Evolutionary conservation across 2,329 filamentous ascomycete species (phyloP).

Genomic region (Claviceps spartinae): DNA sequence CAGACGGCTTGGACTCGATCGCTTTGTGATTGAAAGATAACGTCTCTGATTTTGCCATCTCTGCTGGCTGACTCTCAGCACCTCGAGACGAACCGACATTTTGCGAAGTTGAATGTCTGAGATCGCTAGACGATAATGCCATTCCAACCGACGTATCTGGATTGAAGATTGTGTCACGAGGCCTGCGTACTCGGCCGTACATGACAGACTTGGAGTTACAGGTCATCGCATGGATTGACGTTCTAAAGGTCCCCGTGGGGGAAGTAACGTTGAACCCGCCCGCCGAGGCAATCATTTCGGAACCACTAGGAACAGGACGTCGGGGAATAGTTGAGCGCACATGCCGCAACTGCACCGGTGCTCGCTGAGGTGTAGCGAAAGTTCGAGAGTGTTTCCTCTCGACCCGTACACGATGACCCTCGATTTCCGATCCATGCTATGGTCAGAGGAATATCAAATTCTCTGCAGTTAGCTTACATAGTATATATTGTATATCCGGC

Average conservation of each 20-base stretch:
- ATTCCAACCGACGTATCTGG: constrained; percentile 1
- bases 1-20: constrained; percentile 6
- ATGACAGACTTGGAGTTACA: constrained; percentile 1
- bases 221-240: not conserved
- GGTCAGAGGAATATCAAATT: not conserved
- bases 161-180: constrained; percentile 7
- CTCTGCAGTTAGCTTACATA: no score
- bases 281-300: not conserved
- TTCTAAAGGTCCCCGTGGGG: constrained; percentile 1
- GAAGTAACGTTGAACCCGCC: not conserved
- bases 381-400: constrained; percentile 22
- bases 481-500: constrained; percentile 4
- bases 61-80: not conserved
- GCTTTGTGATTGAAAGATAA: constrained; percentile 4
- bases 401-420: constrained; percentile 21
- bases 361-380: constrained; percentile 10
- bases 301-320: not conserved
- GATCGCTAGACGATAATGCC: constrained; percentile 1
- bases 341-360: not conserved
- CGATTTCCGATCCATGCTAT: constrained; percentile 20
- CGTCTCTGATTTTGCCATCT: not conserved
- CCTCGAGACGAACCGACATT: not conserved
- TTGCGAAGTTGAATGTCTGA: not conserved
- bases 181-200: constrained; percentile 1
- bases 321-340: constrained; percentile 5